Base-by-base conservation (phyloP, 768 basidiomycete genomes). In the Lactifluus rugatus region DNA sequence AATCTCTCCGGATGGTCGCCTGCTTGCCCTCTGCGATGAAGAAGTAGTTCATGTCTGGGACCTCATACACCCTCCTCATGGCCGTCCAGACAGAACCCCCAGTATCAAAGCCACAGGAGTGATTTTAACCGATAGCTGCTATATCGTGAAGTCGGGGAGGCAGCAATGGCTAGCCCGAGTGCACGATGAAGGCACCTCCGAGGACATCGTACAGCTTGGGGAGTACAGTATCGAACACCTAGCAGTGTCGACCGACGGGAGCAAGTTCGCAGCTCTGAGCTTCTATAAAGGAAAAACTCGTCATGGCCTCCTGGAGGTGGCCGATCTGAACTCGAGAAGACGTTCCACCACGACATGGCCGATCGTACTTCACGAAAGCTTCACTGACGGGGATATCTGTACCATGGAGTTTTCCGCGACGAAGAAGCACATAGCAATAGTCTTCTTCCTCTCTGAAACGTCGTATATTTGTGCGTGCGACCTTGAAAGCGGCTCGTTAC, bases 361-460 rank as follows among this genome's bases (percentile, higher is more conserved):
- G 1, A 17, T 60, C 26, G 48, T 44, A 9, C 58, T 60, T 16
- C 58, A 60, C 13, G 58, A 60, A 6, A 60, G 54, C 34, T 60
- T 60, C 23, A 46, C 42, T 26, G 49, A 56, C 32, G 47, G 58
- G 58, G 48, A 60, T 2, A 26, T 56, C n/a, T 45, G 58, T 23
- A 17, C 31, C 26, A 46, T 60, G 48, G 54, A 60, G 28, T 60
- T 60, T 34, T 51, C 58, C n/a, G 54, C 58, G 21, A 60, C 58
- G 23, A 42, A 19, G 17, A 56, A 19, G n/a, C 48, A 60, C 53
- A 13, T 60, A 17, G 48, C 34, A 11, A 50, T 56, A 9, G 44
- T 60, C 13, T 60, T 56, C 42, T 60, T 46, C 54, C 48, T 54
- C 36, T 44, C 42, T 36, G 42, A 50, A 19, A 21, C 42, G 23